Conservation (phyloP, 2,329 filamentous ascomycete genomes). For the Eutypa lata region DNA sequence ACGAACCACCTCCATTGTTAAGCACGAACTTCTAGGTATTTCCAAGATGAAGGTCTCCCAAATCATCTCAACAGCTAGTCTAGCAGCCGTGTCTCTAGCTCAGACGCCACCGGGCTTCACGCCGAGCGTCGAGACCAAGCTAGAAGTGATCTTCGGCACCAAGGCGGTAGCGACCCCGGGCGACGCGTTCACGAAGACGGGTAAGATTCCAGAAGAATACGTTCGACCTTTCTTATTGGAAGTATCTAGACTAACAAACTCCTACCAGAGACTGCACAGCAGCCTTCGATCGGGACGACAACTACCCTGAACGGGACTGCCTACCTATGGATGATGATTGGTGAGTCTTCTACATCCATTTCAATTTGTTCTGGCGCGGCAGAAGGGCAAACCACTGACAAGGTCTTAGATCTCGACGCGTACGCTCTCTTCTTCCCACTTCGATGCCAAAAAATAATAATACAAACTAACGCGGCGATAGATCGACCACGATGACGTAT, state of each 20-base stretch:
- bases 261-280: conserved; percentile 19
- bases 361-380: too few species aligned
- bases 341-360: conserved; percentile 10
- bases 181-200: conserved; percentile 19
- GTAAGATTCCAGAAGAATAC: not conserved
- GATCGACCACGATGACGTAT: conserved; percentile 14
- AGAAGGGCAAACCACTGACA: conserved; percentile 15
- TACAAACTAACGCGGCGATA: too few species aligned
- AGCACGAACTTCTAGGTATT: not conserved
- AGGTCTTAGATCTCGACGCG: conserved; percentile 30
- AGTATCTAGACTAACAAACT: not conserved
- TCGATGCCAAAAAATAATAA: conserved; percentile 2
- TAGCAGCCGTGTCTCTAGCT: conserved; percentile 16
- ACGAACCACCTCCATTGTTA: not conserved
- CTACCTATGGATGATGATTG: conserved; percentile 28
- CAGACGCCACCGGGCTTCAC: conserved; percentile 26
- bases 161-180: conserved; percentile 24
- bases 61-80: conserved; percentile 14
- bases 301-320: conserved; percentile 15
- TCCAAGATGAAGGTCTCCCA: conserved; percentile 21
- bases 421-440: conserved; percentile 7
- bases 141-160: conserved; percentile 25
- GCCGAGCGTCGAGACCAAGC: conserved; percentile 21
- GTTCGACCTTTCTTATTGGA: not conserved
- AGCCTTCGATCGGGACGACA: conserved; percentile 24